Base-by-base conservation (phyloP, 805 yeast genomes). In the Metschnikowia gelsemii region DNA sequence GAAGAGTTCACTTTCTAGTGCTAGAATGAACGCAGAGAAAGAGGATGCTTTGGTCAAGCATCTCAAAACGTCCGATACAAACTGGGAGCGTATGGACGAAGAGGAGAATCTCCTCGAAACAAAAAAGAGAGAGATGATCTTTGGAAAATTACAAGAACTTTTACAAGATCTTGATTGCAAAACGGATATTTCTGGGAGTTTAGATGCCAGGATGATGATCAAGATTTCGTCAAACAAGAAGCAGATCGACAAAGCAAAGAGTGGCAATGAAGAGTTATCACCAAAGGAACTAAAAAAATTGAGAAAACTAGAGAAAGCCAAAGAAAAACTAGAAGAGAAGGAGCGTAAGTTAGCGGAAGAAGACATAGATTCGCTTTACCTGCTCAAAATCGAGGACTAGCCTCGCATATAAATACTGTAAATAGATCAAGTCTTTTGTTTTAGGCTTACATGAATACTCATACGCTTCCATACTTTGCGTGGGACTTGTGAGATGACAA, bases 281-380 rank as follows among this genome's bases (percentile, higher is more conserved):
- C 32, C 52, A 2, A 57, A 49, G 29, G 60, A 52, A 14, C 22
- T 32, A 26, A 48, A 42, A 35, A 50, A 39, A 40, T 49, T 45
- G 39, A 49, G 43, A 38, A 54, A 50, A 40, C 33, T 40, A 29
- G 51, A 46, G 27, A 51, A 45, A 32, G 51, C 45, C 8, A 51
- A 46, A 30, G 46, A 51, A 36, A 45, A 51, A 24, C 47, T 51
- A 25, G 48, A 53, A 37, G 43, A 50, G 24, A 45, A 53, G 42
- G 50, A 45, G 41, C 19, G 42, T 3, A 46, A 48, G 34, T 40
- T 44, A 7, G 47, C 47, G 5, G 71, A 61, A 21, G 63, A 61
- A 2, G 71, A 68, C 42, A 61, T 69, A 40, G 75, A 70, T 47
- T 50, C 68, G 13, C 53, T 70, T 40, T 70, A 70, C 45, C 64